phyloP scores from a whole-genome alignment of 2,329 filamentous ascomycete genomes.

The Stagonosporopsis cucurbitacearum region DNA sequence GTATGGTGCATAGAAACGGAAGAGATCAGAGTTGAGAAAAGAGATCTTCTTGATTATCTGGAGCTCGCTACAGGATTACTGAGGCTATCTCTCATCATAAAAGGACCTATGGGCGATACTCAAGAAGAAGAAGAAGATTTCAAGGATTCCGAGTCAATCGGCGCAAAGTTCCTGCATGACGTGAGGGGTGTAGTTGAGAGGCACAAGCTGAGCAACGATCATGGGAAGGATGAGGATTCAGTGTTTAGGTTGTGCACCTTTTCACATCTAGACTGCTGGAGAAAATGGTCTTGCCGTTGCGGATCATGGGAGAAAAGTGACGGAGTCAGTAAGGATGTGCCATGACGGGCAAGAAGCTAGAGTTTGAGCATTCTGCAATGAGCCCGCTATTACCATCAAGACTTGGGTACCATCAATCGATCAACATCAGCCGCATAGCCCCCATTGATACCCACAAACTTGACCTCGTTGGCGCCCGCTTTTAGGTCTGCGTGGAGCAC shows the following conservation, averaged over 20 bases:
- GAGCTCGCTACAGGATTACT: background rate
- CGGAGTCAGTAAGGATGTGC: background rate
- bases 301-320: background rate
- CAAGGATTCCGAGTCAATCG: background rate
- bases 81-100: background rate
- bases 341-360: background rate
- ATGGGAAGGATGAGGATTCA: background rate
- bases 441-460: slow-evolving; percentile 52
- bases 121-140: background rate
- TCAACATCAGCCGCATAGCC: slow-evolving; percentile 62
- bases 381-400: slow-evolving; percentile 22
- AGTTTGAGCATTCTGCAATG: background rate
- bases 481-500: slow-evolving; percentile 58
- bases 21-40: background rate
- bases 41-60: background rate
- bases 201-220: background rate
- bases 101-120: background rate
- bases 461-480: slow-evolving; percentile 58
- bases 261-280: background rate
- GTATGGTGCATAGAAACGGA: background rate
- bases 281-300: background rate
- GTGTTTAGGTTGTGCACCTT: background rate
- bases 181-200: slow-evolving; percentile 1
- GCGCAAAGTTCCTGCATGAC: background rate
- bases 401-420: slow-evolving; percentile 60